A percentile compares a stretch with the other conserved stretches of the same genome.
phyloP scores from a whole-genome alignment of 108 stramenopile species.

The Nannochloropsis oceanica region DNA sequence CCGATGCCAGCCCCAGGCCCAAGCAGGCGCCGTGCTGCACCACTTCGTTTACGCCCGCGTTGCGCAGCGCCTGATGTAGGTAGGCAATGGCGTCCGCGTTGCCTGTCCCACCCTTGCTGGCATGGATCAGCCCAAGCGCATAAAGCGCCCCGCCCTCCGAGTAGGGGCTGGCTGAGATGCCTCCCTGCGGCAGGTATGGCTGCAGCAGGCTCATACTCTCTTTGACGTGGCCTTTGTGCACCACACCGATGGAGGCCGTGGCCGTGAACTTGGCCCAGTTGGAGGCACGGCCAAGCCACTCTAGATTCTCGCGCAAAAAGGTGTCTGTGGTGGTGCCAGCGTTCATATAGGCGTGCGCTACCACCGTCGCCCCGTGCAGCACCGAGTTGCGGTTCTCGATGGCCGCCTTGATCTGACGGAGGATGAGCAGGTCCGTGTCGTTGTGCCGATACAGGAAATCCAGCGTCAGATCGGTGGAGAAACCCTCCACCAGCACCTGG shows the following conservation, averaged over 20 bases:
- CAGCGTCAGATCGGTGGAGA: conserved; percentile 15
- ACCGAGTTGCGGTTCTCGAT: conserved; percentile 56
- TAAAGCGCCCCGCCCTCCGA: conserved; percentile 89
- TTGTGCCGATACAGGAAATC: conserved; percentile 23
- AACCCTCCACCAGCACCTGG: conserved; percentile 55
- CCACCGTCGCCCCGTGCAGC: conserved; percentile 83
- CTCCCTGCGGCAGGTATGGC: conserved; percentile 87
- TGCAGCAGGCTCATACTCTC: conserved; percentile 87
- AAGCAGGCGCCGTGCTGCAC: conserved; percentile 93
- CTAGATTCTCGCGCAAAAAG: conserved; percentile 89
- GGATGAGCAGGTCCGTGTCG: conserved; percentile 27
- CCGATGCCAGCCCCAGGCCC: conserved; percentile 90
- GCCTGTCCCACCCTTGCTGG: conserved; percentile 60
- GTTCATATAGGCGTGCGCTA: conserved; percentile 76
- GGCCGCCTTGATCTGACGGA: conserved; percentile 25
- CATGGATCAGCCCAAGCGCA: conserved; percentile 92
- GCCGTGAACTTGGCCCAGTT: conserved; percentile 99
- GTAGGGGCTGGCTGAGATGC: conserved; percentile 61
- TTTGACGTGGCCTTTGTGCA: conserved; percentile 89
- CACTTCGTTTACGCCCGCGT: conserved; percentile 63
- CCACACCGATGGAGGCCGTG: conserved; percentile 85
- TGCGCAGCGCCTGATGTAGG: conserved; percentile 30
- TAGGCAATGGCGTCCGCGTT: conserved; percentile 14
- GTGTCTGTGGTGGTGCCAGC: conserved; percentile 73
- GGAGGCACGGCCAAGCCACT: conserved; percentile 95